These are phyloP conservation scores for Brassica juncea DNA, from an alignment of 345 rosid species.

Conservation along the genomic window DNA sequence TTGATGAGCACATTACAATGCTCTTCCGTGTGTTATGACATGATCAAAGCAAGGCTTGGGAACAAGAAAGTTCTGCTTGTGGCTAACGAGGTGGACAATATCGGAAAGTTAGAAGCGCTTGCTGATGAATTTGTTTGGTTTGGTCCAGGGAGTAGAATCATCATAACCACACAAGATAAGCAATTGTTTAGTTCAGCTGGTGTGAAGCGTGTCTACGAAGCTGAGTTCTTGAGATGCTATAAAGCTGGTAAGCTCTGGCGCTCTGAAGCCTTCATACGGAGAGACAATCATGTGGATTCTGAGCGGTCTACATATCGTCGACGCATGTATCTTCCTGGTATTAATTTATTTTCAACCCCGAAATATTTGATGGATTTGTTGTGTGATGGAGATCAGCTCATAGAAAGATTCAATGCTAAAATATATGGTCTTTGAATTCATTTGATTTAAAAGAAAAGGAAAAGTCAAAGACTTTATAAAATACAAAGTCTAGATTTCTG, in stretches of 20 bases:
- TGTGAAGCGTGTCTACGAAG: constrained; percentile 35
- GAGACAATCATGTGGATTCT: not conserved
- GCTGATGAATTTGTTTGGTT: constrained; percentile 37
- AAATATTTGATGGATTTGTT: too few relatives aligned
- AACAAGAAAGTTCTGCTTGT: constrained; percentile 37
- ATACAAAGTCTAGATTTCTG: too few relatives aligned
- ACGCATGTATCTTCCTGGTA: not conserved
- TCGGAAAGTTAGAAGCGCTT: constrained; percentile 32
- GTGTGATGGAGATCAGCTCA: not conserved
- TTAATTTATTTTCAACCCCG: not conserved
- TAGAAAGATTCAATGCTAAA: not conserved
- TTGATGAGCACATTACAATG: constrained; percentile 4
- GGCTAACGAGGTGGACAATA: constrained; percentile 30
- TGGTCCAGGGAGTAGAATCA: constrained; percentile 41
- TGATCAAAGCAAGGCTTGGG: constrained; percentile 28
- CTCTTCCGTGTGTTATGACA: constrained; percentile 2
- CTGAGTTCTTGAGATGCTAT: constrained; percentile 19
- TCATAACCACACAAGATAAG: constrained; percentile 36
- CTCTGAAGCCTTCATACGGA: too few relatives aligned
- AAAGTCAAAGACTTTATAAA: too few relatives aligned
- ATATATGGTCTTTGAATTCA: not conserved
- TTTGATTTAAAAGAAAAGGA: too few relatives aligned
- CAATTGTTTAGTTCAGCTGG: constrained; percentile 20
- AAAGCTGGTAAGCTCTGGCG: not conserved
- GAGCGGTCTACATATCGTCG: not conserved